Percentiles rank a stretch among this genome's conserved stretches.
Evolutionary conservation across 2,329 filamentous ascomycete species (phyloP).

Genomic region (Thermochaetoides dissita): DNA sequence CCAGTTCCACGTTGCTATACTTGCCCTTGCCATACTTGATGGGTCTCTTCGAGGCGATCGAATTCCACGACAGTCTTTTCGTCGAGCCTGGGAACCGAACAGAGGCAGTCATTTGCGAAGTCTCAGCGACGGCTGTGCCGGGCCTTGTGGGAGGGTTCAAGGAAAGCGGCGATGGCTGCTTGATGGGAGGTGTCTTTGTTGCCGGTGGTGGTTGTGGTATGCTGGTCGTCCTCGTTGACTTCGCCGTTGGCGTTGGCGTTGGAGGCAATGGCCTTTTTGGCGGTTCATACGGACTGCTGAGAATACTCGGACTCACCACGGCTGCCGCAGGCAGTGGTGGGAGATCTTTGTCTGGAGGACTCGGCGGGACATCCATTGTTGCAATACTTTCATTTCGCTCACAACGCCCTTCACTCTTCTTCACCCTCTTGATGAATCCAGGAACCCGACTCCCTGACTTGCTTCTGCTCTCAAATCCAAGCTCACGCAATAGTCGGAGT

Average conservation of each 20-base stretch:
- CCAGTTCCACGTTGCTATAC: constrained; percentile 29
- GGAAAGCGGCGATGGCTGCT: constrained; percentile 10
- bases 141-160: constrained; percentile 17
- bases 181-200: constrained; percentile 7
- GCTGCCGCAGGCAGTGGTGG: constrained; percentile 7
- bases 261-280: constrained; percentile 15
- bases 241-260: constrained; percentile 7
- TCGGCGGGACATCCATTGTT: constrained; percentile 12
- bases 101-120: constrained; percentile 3
- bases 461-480: constrained; percentile 10
- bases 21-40: constrained; percentile 36
- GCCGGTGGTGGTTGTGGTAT: constrained; percentile 8
- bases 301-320: constrained; percentile 1
- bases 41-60: constrained; percentile 20
- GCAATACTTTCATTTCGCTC: constrained; percentile 1
- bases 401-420: background rate
- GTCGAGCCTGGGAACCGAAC: constrained; percentile 22
- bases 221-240: constrained; percentile 1
- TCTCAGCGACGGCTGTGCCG: constrained; percentile 10
- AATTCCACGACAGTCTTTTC: constrained; percentile 23
- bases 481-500: constrained; percentile 6
- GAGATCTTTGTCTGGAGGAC: constrained; percentile 13
- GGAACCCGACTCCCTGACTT: constrained; percentile 3
- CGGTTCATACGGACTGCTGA: constrained; percentile 6
- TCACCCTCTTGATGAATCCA: background rate